Conservation (phyloP, 257 asterid genomes). For the Datura wrightii region DNA sequence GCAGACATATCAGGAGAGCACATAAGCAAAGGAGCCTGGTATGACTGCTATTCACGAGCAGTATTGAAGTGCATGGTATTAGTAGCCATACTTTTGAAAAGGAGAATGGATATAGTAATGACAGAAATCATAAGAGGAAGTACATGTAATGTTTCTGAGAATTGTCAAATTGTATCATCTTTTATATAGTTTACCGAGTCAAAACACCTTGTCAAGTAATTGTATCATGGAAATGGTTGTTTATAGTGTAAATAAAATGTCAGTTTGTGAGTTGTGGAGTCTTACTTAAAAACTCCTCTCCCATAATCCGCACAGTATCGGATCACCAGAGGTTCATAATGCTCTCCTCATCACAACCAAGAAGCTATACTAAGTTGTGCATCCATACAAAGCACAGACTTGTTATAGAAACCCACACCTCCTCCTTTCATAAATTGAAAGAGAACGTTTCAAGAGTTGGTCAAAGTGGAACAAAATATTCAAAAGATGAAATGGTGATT, state of each 20-base stretch:
- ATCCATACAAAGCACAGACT: conserved; percentile 1
- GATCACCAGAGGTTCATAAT: not conserved
- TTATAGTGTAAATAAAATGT: not conserved
- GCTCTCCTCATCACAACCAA: not conserved
- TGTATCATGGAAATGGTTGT: conserved; percentile 22
- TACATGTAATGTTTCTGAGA: conserved; percentile 7
- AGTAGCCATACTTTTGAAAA: conserved; percentile 3
- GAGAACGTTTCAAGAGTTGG: not conserved
- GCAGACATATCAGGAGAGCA: not conserved
- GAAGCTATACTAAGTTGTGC: not conserved
- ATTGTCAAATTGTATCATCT: not conserved
- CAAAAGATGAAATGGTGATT: not conserved
- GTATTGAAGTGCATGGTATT: not conserved
- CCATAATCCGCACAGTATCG: not conserved
- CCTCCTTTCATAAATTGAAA: not conserved
- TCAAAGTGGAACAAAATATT: not conserved
- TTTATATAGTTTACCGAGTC: not conserved
- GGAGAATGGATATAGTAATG: not conserved
- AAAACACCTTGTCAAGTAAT: not conserved
- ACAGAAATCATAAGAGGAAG: not conserved
- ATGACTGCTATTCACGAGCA: not conserved
- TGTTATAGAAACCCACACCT: not conserved
- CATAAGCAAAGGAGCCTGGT: conserved; percentile 17
- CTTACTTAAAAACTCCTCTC: not conserved
- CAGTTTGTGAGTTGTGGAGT: conserved; percentile 9